Evolutionary conservation across 805 yeast species (phyloP).

Genomic region (Kodamaea laetipori): DNA sequence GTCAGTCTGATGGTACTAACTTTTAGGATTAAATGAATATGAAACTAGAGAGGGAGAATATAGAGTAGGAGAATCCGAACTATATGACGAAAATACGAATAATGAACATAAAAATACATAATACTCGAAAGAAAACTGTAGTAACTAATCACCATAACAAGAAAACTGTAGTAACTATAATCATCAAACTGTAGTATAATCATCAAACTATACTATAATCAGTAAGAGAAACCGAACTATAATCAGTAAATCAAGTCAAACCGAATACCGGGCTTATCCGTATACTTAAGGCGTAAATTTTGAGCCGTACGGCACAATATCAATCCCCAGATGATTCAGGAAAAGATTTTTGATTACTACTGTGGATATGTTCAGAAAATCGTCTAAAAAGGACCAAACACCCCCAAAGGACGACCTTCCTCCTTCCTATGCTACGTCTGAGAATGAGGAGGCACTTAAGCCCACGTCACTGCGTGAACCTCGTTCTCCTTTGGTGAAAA

Average conservation of each 20-base stretch:
- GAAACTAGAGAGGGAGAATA: background rate
- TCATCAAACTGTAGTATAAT: no score
- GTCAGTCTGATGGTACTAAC: conserved; percentile 39
- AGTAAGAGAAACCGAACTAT: background rate
- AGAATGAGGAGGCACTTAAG: background rate
- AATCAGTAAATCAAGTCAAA: background rate
- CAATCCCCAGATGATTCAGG: background rate
- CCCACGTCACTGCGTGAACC: conserved; percentile 6
- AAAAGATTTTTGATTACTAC: background rate
- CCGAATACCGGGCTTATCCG: background rate
- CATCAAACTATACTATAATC: no score
- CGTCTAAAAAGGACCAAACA: conserved; percentile 1
- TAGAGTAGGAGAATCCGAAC: background rate
- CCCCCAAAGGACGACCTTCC: conserved; percentile 7
- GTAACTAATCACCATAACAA: no score
- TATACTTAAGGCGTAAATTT: background rate
- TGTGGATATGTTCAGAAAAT: conserved; percentile 10
- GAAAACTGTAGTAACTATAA: no score
- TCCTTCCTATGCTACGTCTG: conserved; percentile 10
- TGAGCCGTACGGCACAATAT: conserved; percentile 5
- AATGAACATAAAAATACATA: no score
- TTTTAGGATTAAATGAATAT: background rate
- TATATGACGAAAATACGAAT: no score
- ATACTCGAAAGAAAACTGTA: no score
- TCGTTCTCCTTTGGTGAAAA: conserved; percentile 1